Percentiles rank a stretch among this genome's conserved stretches.
Conservation (phyloP, 2,329 filamentous ascomycete species). For the Neocatenulostroma microsporum region DNA sequence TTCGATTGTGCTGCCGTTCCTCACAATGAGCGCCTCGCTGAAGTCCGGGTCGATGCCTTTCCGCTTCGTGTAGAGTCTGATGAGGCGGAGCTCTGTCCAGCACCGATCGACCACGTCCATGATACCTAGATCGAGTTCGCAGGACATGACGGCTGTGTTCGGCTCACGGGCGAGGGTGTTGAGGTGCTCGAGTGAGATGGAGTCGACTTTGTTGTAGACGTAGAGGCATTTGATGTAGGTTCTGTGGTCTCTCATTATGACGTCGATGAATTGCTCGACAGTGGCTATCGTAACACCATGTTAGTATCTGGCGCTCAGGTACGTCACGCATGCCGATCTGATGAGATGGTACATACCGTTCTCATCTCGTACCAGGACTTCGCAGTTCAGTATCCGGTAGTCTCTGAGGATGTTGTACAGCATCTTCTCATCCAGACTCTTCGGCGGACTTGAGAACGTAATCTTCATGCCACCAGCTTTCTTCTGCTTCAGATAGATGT, state of each 20-base stretch:
- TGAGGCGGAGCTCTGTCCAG: conserved; percentile 86
- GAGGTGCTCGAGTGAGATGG: conserved; percentile 84
- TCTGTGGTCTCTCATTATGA: conserved; percentile 98
- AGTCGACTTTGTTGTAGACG: conserved; percentile 99
- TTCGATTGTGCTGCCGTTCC: conserved; percentile 80
- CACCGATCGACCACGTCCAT: conserved; percentile 89
- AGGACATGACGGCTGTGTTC: conserved; percentile 93
- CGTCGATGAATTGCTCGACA: conserved; percentile 97
- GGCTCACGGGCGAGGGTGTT: conserved; percentile 88
- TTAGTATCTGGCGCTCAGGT: no score
- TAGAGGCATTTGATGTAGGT: conserved; percentile 95
- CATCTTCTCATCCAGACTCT: conserved; percentile 94
- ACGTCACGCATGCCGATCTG: conserved; percentile 4
- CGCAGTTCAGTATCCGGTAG: conserved; percentile 98
- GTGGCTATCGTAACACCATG: no score
- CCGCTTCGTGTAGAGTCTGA: conserved; percentile 91
- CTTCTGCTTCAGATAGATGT: conserved; percentile 95
- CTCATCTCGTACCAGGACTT: conserved; percentile 91
- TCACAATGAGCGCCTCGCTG: conserved; percentile 82
- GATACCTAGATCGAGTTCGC: conserved; percentile 88
- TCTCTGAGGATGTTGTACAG: conserved; percentile 94
- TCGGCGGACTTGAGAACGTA: conserved; percentile 83
- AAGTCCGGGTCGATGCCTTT: conserved; percentile 90
- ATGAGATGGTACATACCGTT: conserved; percentile 45
- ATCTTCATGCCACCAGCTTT: conserved; percentile 99